Evolutionary conservation across 495 filamentous ascomycete species (phyloP).

Genomic region (Lichenothelia convexa): DNA sequence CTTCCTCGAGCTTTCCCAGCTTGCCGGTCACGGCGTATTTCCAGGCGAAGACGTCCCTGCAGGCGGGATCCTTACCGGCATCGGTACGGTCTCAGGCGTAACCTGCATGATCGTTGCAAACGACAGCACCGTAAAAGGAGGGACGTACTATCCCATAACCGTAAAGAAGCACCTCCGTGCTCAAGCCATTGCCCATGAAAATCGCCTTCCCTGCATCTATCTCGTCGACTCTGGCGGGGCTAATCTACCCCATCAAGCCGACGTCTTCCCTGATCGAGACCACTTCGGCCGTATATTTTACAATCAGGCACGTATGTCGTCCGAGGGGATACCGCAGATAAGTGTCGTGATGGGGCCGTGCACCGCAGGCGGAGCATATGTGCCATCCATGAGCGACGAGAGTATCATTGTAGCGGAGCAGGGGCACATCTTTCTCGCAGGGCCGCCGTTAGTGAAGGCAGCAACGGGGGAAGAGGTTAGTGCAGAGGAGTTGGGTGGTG

Average conservation of each 20-base stretch:
- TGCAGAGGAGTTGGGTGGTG: slow-evolving; percentile 85
- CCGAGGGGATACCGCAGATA: slow-evolving; percentile 77
- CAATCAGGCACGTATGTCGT: slow-evolving; percentile 89
- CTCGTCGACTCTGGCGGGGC: slow-evolving; percentile 92
- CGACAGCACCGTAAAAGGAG: slow-evolving; percentile 97
- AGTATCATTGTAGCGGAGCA: slow-evolving; percentile 89
- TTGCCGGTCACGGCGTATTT: slow-evolving; percentile 79
- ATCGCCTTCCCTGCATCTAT: slow-evolving; percentile 72
- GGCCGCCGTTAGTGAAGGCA: slow-evolving; percentile 88
- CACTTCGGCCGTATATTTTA: slow-evolving; percentile 98
- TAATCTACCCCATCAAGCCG: slow-evolving; percentile 87
- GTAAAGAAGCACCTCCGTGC: slow-evolving; percentile 95
- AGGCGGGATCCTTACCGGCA: slow-evolving; percentile 82
- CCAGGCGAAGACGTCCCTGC: slow-evolving; percentile 69
- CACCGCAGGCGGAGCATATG: slow-evolving; percentile 89
- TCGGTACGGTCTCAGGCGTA: slow-evolving; percentile 80
- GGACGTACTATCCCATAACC: slow-evolving; percentile 94
- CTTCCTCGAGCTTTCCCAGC: slow-evolving; percentile 75
- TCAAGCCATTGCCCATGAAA: slow-evolving; percentile 80
- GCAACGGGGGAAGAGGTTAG: slow-evolving; percentile 88
- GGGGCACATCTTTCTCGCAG: slow-evolving; percentile 91
- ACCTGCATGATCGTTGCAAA: slow-evolving; percentile 91
- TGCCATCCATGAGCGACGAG: slow-evolving; percentile 94
- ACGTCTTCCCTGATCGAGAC: slow-evolving; percentile 88
- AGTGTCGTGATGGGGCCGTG: slow-evolving; percentile 97